Conservation (phyloP, 345 rosid genomes). For the Aquilaria yunnanensis region DNA sequence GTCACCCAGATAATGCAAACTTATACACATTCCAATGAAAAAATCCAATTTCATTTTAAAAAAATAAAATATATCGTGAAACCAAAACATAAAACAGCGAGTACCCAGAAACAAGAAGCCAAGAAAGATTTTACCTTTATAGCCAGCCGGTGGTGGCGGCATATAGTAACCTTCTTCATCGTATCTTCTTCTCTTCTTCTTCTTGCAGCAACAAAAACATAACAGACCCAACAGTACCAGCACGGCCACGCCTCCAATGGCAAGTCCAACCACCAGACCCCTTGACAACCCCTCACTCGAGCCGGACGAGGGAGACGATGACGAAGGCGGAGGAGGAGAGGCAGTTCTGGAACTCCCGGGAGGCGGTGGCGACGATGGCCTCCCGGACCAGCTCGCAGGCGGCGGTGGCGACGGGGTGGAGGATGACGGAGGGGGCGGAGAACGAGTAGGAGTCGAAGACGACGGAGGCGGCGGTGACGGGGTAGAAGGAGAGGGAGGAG, state of each 20-base stretch:
- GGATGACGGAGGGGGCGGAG: constrained; percentile 44
- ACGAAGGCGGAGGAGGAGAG: constrained; percentile 26
- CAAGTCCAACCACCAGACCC: constrained; percentile 60
- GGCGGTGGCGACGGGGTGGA: constrained; percentile 26
- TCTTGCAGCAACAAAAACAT: constrained; percentile 36
- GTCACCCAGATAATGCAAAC: too few species aligned
- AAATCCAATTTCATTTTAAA: too few species aligned
- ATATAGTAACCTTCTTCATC: constrained; percentile 11
- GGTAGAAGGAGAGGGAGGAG: constrained; percentile 25
- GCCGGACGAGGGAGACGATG: constrained; percentile 11
- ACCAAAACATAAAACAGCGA: too few species aligned
- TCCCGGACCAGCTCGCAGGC: constrained; percentile 19
- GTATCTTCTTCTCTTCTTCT: constrained; percentile 39
- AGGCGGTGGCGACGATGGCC: constrained; percentile 23
- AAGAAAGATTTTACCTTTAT: constrained; percentile 31
- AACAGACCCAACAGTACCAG: constrained; percentile 35
- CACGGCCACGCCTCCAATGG: constrained; percentile 49
- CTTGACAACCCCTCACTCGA: constrained; percentile 26
- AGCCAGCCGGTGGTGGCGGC: constrained; percentile 18
- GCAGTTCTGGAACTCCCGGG: constrained; percentile 19
- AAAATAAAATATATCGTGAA: too few species aligned
- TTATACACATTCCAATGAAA: too few species aligned
- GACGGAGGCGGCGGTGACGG: constrained; percentile 26
- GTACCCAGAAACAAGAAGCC: too few species aligned
- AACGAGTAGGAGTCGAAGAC: constrained; percentile 8